A percentile compares a stretch with the other conserved stretches of the same genome.
phyloP scores from a whole-genome alignment of 129 eudicot species.

The Centella asiatica region DNA sequence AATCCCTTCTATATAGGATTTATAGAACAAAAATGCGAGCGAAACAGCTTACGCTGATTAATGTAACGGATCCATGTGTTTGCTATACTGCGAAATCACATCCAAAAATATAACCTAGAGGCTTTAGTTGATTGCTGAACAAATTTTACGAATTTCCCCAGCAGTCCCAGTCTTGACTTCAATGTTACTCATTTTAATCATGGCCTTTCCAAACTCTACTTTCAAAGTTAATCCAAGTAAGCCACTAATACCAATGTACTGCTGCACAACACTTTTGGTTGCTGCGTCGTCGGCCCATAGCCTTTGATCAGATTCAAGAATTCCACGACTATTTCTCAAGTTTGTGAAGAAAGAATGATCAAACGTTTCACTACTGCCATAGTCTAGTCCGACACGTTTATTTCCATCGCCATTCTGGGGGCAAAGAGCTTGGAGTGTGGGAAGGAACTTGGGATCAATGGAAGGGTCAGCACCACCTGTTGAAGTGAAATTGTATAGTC shows the following conservation, averaged over 20 bases:
- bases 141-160: conserved; percentile 71
- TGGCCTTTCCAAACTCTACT: conserved; percentile 50
- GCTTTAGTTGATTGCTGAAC: conserved; percentile 51
- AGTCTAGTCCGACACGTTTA: conserved; percentile 41
- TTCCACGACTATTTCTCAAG: conserved; percentile 43
- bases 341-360: conserved; percentile 44
- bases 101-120: too few species aligned
- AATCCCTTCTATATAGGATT: too few species aligned
- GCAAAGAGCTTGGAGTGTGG: conserved; percentile 47
- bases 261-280: conserved; percentile 36
- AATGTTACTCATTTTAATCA: conserved; percentile 71
- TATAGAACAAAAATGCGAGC: too few species aligned
- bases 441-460: conserved; percentile 37
- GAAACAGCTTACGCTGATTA: too few species aligned
- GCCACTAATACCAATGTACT: conserved; percentile 48
- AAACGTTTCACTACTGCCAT: conserved; percentile 35
- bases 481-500: conserved; percentile 53
- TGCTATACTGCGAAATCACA: too few species aligned
- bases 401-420: conserved; percentile 38
- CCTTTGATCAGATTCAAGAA: conserved; percentile 59
- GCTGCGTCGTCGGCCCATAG: conserved; percentile 46
- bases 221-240: conserved; percentile 34
- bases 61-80: too few species aligned
- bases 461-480: conserved; percentile 48
- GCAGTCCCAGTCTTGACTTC: conserved; percentile 49